phyloP scores from a whole-genome alignment of 129 eudicot genomes.

The Pulicaria dysenterica region DNA sequence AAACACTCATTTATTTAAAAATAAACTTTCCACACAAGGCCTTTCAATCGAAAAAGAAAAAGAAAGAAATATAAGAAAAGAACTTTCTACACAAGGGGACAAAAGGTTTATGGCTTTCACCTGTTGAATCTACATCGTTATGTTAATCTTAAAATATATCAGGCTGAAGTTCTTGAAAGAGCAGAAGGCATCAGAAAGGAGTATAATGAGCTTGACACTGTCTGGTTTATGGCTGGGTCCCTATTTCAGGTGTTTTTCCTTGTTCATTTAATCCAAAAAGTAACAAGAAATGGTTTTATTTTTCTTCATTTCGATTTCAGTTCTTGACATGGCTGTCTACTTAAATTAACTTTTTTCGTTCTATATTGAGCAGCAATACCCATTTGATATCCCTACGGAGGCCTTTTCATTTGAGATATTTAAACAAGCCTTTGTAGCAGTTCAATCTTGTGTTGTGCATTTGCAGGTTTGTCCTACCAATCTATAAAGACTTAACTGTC shows the following conservation, averaged over 20 bases:
- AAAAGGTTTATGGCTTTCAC: constrained; percentile 10
- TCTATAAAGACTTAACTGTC: constrained; percentile 9
- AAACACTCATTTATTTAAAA: background rate
- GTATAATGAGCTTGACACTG: constrained; percentile 96
- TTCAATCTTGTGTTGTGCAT: constrained; percentile 98
- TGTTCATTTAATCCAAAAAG: constrained; percentile 4
- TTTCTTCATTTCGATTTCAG: constrained; percentile 13
- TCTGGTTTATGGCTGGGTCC: constrained; percentile 99
- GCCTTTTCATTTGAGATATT: constrained; percentile 98
- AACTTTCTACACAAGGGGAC: background rate
- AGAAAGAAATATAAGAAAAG: too few relatives aligned
- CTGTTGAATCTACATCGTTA: background rate
- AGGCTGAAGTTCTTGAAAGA: constrained; percentile 88
- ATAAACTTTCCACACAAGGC: background rate
- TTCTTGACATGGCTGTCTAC: constrained; percentile 24
- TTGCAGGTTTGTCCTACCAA: constrained; percentile 67
- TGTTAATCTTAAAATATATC: constrained; percentile 16
- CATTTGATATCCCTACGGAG: constrained; percentile 97
- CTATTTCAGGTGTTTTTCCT: constrained; percentile 70
- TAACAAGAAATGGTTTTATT: constrained; percentile 14
- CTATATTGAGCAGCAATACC: constrained; percentile 81
- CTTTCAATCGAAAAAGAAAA: too few relatives aligned
- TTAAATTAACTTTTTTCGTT: background rate
- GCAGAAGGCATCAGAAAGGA: constrained; percentile 96
- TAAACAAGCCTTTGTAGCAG: constrained; percentile 98